These are phyloP conservation scores for Lentinula edodes DNA, from an alignment of 768 basidiomycete species.

Conservation along the genomic window DNA sequence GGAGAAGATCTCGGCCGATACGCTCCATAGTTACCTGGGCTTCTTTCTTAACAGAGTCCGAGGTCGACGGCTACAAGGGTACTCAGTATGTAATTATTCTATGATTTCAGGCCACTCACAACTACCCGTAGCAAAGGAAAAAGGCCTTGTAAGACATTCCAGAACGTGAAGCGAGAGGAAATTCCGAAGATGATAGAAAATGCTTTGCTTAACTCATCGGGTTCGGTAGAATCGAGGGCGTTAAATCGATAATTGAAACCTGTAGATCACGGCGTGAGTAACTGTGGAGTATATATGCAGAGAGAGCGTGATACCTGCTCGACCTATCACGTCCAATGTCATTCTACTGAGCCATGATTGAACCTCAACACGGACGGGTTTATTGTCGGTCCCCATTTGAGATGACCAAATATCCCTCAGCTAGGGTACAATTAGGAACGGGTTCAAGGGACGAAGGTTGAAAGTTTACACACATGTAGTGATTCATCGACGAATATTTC, in stretches of 20 bases:
- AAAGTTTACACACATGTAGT: conserved; percentile 17
- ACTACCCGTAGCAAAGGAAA: no score
- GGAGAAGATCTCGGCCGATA: conserved; percentile 33
- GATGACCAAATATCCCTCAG: conserved; percentile 27
- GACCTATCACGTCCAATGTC: conserved; percentile 37
- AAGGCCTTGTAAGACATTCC: neutral
- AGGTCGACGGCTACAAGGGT: no score
- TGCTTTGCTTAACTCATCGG: conserved; percentile 26
- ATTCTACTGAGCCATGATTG: conserved; percentile 24
- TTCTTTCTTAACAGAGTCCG: no score
- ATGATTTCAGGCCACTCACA: no score
- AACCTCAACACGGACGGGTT: conserved; percentile 13
- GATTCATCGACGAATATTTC: conserved; percentile 32
- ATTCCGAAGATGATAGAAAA: conserved; percentile 23
- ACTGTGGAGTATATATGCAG: neutral
- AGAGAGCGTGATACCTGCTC: conserved; percentile 23
- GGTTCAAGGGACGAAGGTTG: neutral
- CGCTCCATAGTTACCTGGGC: conserved; percentile 18
- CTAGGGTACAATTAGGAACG: conserved; percentile 8
- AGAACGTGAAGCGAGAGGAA: neutral
- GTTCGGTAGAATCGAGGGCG: conserved; percentile 19
- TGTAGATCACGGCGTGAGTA: conserved; percentile 8
- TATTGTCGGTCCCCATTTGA: conserved; percentile 15
- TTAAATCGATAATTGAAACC: conserved; percentile 34
- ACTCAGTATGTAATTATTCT: no score